Percentiles rank a stretch among this genome's conserved stretches.
phyloP scores from a whole-genome alignment of 202 grass and related monocot genomes.

The Tripidium arundinaceum region DNA sequence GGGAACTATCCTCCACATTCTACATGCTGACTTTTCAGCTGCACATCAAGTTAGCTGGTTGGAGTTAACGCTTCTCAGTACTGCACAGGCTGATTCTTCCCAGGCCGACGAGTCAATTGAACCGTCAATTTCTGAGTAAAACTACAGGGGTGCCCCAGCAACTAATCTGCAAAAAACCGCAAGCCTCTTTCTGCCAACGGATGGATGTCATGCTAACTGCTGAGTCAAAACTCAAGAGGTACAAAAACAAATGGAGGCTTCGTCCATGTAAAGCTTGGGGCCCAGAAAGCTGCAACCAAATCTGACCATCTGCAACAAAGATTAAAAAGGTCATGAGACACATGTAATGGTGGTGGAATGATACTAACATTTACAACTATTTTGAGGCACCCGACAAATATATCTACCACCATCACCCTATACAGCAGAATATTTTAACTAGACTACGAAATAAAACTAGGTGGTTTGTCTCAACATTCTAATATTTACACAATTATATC shows the following conservation, averaged over 20 bases:
- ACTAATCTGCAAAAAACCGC: conserved; percentile 25
- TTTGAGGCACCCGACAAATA: background rate
- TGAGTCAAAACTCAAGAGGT: conserved; percentile 23
- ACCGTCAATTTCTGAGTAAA: conserved; percentile 16
- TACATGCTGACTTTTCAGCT: conserved; percentile 32
- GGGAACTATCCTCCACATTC: conserved; percentile 25
- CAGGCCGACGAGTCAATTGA: background rate
- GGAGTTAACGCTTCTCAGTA: conserved; percentile 21
- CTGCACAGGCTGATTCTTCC: conserved; percentile 23
- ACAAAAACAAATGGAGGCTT: background rate
- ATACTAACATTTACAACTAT: background rate
- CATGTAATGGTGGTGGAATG: background rate
- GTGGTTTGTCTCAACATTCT: background rate
- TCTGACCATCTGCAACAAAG: conserved; percentile 29
- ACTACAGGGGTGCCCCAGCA: background rate
- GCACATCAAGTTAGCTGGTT: conserved; percentile 28
- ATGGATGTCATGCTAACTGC: conserved; percentile 17
- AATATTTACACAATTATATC: background rate
- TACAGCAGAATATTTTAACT: background rate
- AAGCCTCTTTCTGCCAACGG: conserved; percentile 15
- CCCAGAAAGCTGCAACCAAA: background rate
- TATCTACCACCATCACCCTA: background rate
- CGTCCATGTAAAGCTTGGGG: conserved; percentile 1
- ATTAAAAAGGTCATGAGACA: conserved; percentile 16
- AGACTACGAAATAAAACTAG: background rate